Evolutionary conservation across 2,329 filamentous ascomycete genomes (phyloP).

Genomic region (Didymellaceae sp.): DNA sequence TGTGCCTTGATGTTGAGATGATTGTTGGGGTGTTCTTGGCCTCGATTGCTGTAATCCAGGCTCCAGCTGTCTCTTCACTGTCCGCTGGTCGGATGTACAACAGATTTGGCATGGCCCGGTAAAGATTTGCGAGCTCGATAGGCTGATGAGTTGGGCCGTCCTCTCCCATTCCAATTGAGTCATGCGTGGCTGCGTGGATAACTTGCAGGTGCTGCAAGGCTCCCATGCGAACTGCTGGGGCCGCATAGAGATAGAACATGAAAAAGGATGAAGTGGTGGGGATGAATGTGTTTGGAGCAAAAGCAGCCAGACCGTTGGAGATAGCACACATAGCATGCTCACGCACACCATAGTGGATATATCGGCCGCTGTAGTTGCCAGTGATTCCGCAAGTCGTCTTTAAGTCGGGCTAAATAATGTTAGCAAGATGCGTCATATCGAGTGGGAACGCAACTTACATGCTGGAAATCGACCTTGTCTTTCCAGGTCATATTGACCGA

Average conservation of each 20-base stretch:
- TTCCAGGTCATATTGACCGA: conserved; percentile 59
- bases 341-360: conserved; percentile 52
- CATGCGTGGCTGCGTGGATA: conserved; percentile 68
- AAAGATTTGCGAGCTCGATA: conserved; percentile 63
- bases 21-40: conserved; percentile 54
- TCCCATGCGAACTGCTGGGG: conserved; percentile 66
- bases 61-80: conserved; percentile 64
- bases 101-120: conserved; percentile 68
- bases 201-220: conserved; percentile 62
- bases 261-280: conserved; percentile 65
- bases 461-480: conserved; percentile 59
- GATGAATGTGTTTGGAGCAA: conserved; percentile 46
- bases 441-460: conserved; percentile 46
- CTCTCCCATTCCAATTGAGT: conserved; percentile 62
- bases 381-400: conserved; percentile 57
- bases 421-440: conserved; percentile 8
- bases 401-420: conserved; percentile 33
- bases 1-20: conserved; percentile 58
- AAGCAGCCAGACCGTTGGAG: conserved; percentile 65
- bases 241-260: conserved; percentile 69
- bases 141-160: conserved; percentile 70
- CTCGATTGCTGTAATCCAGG: conserved; percentile 59
- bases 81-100: conserved; percentile 67
- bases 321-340: conserved; percentile 49
- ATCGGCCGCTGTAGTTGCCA: conserved; percentile 62